Evolutionary conservation across 2,329 filamentous ascomycete species (phyloP), one percentile per base, ranked within the genome.

Genomic region (Cadophora gregata): DNA sequence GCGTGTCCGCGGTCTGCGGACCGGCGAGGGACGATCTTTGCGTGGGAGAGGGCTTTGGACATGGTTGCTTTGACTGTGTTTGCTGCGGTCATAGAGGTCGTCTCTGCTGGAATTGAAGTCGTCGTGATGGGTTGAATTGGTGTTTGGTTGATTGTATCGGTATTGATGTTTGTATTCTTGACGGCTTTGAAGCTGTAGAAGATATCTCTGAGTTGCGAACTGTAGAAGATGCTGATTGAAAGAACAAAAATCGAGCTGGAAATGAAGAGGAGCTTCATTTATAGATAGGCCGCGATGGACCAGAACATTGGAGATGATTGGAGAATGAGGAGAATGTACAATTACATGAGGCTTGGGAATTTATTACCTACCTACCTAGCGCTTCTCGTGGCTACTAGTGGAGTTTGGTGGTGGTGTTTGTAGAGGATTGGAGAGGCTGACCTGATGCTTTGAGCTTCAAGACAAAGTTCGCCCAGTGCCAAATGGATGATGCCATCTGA

Each of bases 21-120:
- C 66, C 86, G 88, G 70, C 93, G 91, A 62, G 90, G 90, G 45
- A 86, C 86, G 80, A 96, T 90, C 75, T 91, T 92, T 73, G 88
- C 89, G 79, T 90, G 85, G 45, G 83, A 79, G 68, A 91, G 86
- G 47, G 85, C 81, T 78, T 87, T 88, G 64, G 87, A 84, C 87
- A 90, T 90, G 74, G 80, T 80, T 65, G 70, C 71, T 71, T 77
- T 80, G 71, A 77, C 63, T 25, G 70, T 64, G 73, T 77, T 80
- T 70, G 67, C 53, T 16, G 65, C 63, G 63, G 64, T 75, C 74
- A 77, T 77, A 53, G 66, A 59, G 19, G 12, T 42, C 9, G 59
- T 29, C 47, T 61, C 29, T 62, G 60, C 33, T n/a, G 63, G 16
- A 42, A 6, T 58, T 33, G 45, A 38, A 29, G 59, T 65, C 24